phyloP scores from a whole-genome alignment of 2,329 filamentous ascomycete genomes.

The Aspergillus fructus region DNA sequence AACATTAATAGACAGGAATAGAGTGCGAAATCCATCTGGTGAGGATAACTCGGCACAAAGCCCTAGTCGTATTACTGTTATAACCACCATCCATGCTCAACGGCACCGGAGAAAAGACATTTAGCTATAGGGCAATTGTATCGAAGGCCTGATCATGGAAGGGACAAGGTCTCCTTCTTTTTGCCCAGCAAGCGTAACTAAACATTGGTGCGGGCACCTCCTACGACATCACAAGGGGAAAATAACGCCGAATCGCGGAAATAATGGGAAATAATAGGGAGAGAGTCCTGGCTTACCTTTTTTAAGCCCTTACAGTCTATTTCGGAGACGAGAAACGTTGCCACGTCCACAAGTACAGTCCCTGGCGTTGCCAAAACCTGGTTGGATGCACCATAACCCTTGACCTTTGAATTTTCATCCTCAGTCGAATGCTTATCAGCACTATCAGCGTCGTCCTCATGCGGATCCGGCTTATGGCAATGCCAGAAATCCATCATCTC shows the following conservation, averaged over 20 bases:
- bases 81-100: constrained; percentile 1
- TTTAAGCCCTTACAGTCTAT: constrained; percentile 59
- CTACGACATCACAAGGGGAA: not conserved
- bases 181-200: constrained; percentile 39
- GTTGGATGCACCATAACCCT: constrained; percentile 82
- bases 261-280: not conserved
- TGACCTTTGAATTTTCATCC: constrained; percentile 53
- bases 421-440: constrained; percentile 32
- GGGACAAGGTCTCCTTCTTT: constrained; percentile 56
- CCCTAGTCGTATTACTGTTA: not conserved
- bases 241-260: not conserved
- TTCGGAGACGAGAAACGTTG: constrained; percentile 69
- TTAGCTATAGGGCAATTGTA: constrained; percentile 59
- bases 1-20: not conserved
- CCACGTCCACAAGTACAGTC: constrained; percentile 77
- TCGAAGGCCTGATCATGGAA: constrained; percentile 54
- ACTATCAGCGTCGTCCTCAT: constrained; percentile 45
- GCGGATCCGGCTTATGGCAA: constrained; percentile 80
- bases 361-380: constrained; percentile 65
- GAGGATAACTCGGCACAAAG: constrained; percentile 34
- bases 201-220: not conserved
- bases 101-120: constrained; percentile 9
- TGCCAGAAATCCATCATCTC: constrained; percentile 99
- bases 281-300: constrained; percentile 30
- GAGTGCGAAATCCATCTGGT: constrained; percentile 37